Base-by-base conservation (phyloP, 2,329 filamentous ascomycete species). In the Coniochaeta sp. region DNA sequence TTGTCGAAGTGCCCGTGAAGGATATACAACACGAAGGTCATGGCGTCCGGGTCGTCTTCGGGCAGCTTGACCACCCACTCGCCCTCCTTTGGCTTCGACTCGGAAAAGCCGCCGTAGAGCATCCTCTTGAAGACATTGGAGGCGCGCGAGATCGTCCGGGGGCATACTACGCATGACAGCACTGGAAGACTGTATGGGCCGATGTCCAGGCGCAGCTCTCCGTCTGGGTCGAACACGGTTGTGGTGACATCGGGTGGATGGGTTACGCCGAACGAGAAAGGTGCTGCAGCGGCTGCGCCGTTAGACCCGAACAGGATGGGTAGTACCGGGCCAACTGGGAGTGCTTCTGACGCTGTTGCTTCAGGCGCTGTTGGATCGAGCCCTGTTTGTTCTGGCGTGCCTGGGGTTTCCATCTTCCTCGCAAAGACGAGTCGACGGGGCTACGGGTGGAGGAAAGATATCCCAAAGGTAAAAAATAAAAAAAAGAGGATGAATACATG, bases 1-100 rank as follows among this genome's bases (percentile, higher is more conserved):
- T 53, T 55, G 3, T 63, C 51, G 13, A 67, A 60, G 2, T 59
- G 52, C 13, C 57, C 58, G 47, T 70, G 67, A 5, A 60, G 55
- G 28, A 70, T 65, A 14, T 61, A 53, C 18, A 68, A 53, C 13
- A 68, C 55, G 13, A 64, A 54, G 3, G 58, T 49, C 42, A 68
- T 56, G 1, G 63, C 55, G 14, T 58, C 52, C 0, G 60, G 61
- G 9, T 63, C 59, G 40, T 70, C 67, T 2, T 66, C 62, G 0
- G 66, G 65, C 0, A 70, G 55, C 1, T 58, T 57, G 7, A 67
- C 60, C 0, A 51, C 51, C 65, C 65, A 67, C 1, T 58, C 38
- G 6, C 42, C 51, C 1, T 8, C 47, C 6, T n/a, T 46, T 8
- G 46, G 51, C 35, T 53, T 55, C 26, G 59, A 57, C 42, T 66